Base-by-base conservation (phyloP, 768 basidiomycete genomes). In the Leccinellum albellum region DNA sequence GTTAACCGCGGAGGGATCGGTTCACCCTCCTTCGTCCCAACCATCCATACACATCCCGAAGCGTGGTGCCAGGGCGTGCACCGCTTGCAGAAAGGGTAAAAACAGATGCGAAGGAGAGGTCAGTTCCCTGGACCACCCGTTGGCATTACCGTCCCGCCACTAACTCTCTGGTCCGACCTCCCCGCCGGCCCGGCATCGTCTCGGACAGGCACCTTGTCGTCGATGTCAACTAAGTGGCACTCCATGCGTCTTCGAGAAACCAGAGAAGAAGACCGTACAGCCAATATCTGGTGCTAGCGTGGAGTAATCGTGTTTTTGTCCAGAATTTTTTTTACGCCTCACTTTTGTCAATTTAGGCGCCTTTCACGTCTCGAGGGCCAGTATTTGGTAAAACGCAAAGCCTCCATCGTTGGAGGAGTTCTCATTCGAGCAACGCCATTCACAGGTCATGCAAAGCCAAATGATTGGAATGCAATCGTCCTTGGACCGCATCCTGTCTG, bases 391-490 rank as follows among this genome's bases (percentile, higher is more conserved):
- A 56, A 24, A 42, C 71, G 21, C 29, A 46, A 56, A 28, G 14
- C 48, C 20, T 49, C 29, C 26, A 10, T 47, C 23, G 7, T 31
- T 37, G 14, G 45, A 51, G 26, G 12, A 21, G n/a, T 32, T 47
- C 53, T 60, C 46, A 44, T 51, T 45, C 29, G 40, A 58, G 24
- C 14, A 6, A 28, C 28, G 33, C 17, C 20, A 23, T 56, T 59
- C 35, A 42, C 60, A 91, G 90, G 87, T 91, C 63, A 89, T 94
- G 84, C 90, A 94, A 71, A 91, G 89, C 74, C 91, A 93, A 70
- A 92, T 94, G 89, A 93, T 94, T 64, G 91, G 91, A 64, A 90
- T 94, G 87, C 92, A 94, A 73, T 88, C 90, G 6, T 88, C 91
- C 24, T 72, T 94, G 61, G 91, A 94, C 73, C 82, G 91, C 51